A percentile compares a stretch with the other conserved stretches of the same genome.
These are phyloP conservation scores for Trichocomaceae sp. DNA, from an alignment of 2,329 filamentous ascomycete genomes.

Conservation along the genomic window DNA sequence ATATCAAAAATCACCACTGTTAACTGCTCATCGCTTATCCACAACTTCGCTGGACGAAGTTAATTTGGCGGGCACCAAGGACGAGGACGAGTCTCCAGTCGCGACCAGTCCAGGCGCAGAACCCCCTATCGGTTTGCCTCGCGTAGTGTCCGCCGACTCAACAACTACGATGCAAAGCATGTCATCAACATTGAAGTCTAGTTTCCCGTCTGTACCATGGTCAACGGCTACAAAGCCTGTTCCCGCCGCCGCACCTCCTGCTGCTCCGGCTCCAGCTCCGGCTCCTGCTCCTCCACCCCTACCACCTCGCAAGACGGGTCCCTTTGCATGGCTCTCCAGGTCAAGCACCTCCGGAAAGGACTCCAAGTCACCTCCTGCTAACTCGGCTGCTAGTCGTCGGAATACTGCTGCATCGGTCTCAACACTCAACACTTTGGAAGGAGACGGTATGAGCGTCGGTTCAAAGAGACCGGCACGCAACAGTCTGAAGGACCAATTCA, in stretches of 20 bases:
- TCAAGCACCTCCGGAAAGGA: conserved; percentile 48
- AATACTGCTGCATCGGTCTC: conserved; percentile 76
- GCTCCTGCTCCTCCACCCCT: conserved; percentile 33
- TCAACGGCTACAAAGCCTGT: conserved; percentile 15
- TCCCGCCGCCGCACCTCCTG: conserved; percentile 30
- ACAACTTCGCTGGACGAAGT: conserved; percentile 58
- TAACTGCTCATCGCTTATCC: conserved; percentile 50
- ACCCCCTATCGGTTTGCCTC: conserved; percentile 24
- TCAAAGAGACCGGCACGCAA: conserved; percentile 48
- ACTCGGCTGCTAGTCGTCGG: conserved; percentile 47
- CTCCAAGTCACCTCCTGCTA: conserved; percentile 51
- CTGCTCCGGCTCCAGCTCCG: conserved; percentile 23
- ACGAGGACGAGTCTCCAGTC: conserved; percentile 32
- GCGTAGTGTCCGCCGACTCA: conserved; percentile 28
- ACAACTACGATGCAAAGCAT: conserved; percentile 26
- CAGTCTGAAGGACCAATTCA: conserved; percentile 72
- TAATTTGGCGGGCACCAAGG: conserved; percentile 56
- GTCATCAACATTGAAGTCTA: conserved; percentile 53
- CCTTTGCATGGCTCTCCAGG: conserved; percentile 78
- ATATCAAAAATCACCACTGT: conserved; percentile 45
- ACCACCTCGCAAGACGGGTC: conserved; percentile 65
- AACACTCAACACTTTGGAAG: conserved; percentile 68
- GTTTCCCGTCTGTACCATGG: conserved; percentile 52
- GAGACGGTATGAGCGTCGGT: conserved; percentile 42
- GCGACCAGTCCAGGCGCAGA: conserved; percentile 21